phyloP scores from a whole-genome alignment of 2,329 filamentous ascomycete genomes.

The Cladosporium sp. region DNA sequence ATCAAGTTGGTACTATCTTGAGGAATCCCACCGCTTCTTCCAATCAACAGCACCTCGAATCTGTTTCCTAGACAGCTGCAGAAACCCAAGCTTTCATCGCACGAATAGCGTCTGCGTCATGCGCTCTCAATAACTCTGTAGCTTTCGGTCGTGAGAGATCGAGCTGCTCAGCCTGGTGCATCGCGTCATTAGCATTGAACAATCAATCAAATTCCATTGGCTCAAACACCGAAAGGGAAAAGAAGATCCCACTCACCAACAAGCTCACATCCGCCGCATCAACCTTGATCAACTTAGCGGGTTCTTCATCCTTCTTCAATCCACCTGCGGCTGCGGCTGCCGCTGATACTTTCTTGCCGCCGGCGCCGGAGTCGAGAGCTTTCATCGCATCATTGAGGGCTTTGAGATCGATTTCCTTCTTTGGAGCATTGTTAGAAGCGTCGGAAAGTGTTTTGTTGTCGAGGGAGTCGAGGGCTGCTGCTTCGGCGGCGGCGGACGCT shows the following conservation, averaged over 20 bases:
- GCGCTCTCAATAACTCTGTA: constrained; percentile 70
- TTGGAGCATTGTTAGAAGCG: constrained; percentile 48
- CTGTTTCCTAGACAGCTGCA: constrained; percentile 12
- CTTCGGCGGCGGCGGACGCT: constrained; percentile 77
- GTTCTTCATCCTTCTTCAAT: constrained; percentile 31
- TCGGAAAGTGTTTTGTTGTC: constrained; percentile 53
- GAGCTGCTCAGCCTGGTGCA: constrained; percentile 64
- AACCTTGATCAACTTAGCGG: constrained; percentile 64
- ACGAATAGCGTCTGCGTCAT: constrained; percentile 69
- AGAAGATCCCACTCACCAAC: constrained; percentile 55
- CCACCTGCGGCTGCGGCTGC: constrained; percentile 8
- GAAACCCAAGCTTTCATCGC: constrained; percentile 65
- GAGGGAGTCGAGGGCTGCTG: constrained; percentile 70
- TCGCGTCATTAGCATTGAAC: not conserved
- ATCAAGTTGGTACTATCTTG: not conserved
- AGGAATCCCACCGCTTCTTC: not conserved
- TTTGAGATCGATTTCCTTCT: constrained; percentile 67
- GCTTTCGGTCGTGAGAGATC: constrained; percentile 72
- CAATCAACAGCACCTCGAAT: not conserved
- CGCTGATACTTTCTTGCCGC: constrained; percentile 40
- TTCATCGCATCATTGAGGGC: constrained; percentile 74
- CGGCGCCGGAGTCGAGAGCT: constrained; percentile 51
- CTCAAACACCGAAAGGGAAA: not conserved
- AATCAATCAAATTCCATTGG: not conserved
- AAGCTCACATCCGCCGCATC: constrained; percentile 70